A percentile compares a stretch with the other conserved stretches of the same genome.
phyloP scores from a whole-genome alignment of 1,139 yeast genomes.

The Diutina ranongensis region DNA sequence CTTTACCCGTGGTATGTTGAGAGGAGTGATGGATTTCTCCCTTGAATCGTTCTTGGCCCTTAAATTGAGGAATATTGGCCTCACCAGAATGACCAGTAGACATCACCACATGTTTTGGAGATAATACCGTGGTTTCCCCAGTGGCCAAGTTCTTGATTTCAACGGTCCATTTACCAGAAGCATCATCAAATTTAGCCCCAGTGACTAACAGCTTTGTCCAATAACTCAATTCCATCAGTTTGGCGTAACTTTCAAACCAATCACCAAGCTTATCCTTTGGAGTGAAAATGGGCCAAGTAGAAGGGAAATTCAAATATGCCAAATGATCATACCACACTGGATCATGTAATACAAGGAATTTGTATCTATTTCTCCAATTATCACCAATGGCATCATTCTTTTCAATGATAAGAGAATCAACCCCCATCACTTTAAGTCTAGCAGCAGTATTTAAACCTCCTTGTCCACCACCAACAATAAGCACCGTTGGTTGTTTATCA shows the following conservation, averaged over 20 bases:
- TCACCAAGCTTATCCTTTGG: conserved; percentile 33
- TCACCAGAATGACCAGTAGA: conserved; percentile 34
- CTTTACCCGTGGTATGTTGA: conserved; percentile 25
- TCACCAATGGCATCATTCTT: conserved; percentile 26
- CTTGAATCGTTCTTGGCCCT: conserved; percentile 23
- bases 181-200: conserved; percentile 20
- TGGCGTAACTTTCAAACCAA: conserved; percentile 28
- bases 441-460: conserved; percentile 32
- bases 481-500: conserved; percentile 23
- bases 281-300: conserved; percentile 28
- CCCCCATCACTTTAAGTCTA: conserved; percentile 26
- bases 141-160: conserved; percentile 13
- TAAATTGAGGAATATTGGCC: conserved; percentile 27
- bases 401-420: conserved; percentile 25
- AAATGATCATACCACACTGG: conserved; percentile 31
- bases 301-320: conserved; percentile 27
- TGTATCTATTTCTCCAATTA: conserved; percentile 34
- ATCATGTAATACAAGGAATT: conserved; percentile 31
- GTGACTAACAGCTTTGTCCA: conserved; percentile 22
- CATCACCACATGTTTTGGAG: conserved; percentile 24
- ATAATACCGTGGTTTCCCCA: conserved; percentile 11
- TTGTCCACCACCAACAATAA: conserved; percentile 35
- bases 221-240: conserved; percentile 25
- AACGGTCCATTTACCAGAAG: conserved; percentile 20
- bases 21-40: conserved; percentile 30